Evolutionary conservation across 179 eudicot species (phyloP).

Genomic region (Camellia oleifera): DNA sequence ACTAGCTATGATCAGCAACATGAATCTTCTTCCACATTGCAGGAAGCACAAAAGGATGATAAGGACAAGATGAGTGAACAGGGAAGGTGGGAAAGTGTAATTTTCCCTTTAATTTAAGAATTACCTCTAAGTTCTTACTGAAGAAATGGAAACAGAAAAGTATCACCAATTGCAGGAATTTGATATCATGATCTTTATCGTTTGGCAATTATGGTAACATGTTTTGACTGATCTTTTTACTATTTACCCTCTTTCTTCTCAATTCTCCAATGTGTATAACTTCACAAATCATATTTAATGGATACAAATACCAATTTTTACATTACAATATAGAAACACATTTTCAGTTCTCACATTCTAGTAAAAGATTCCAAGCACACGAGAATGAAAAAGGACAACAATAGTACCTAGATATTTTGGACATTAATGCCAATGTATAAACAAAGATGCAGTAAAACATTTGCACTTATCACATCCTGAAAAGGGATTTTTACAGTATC

Average conservation of each 20-base stretch:
- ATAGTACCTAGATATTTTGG: neutral
- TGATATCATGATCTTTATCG: too few relatives aligned
- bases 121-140: neutral
- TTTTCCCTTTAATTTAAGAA: too few relatives aligned
- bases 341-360: neutral
- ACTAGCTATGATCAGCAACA: neutral
- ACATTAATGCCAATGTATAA: neutral
- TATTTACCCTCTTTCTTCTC: neutral
- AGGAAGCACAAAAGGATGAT: neutral
- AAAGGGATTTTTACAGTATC: neutral
- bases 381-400: neutral
- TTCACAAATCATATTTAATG: neutral
- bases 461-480: neutral
- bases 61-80: neutral
- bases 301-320: neutral
- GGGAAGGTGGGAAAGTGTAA: too few relatives aligned
- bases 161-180: neutral
- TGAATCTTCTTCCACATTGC: neutral
- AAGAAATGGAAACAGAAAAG: neutral
- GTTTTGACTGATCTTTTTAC: too few relatives aligned
- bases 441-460: conserved; percentile 1
- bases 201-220: too few relatives aligned
- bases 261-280: neutral
- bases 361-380: neutral
- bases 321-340: neutral